Conservation (phyloP, 2,329 filamentous ascomycete species). For the Botryotinia calthae region DNA sequence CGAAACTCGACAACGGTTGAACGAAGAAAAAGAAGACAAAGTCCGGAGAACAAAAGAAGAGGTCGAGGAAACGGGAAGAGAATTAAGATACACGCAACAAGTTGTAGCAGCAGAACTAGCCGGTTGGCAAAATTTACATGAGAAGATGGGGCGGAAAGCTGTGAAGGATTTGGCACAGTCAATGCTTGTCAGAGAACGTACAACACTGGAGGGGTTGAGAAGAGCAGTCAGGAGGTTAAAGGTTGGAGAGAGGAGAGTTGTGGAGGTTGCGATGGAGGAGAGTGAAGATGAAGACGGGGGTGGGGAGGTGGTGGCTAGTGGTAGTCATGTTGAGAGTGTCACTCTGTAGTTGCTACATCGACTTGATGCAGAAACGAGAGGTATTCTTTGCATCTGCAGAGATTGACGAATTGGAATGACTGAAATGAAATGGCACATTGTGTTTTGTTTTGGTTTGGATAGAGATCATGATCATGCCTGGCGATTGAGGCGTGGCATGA, state of each 20-base stretch:
- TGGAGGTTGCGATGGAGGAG: background rate
- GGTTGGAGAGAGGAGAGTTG: slow-evolving; percentile 2
- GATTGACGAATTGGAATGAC: background rate
- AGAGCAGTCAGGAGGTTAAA: slow-evolving; percentile 62
- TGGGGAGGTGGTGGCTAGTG: slow-evolving; percentile 1
- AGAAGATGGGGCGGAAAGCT: slow-evolving; percentile 70
- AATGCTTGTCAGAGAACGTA: slow-evolving; percentile 77
- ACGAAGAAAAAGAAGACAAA: slow-evolving; percentile 81
- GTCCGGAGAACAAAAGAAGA: slow-evolving; percentile 69
- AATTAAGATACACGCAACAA: slow-evolving; percentile 88
- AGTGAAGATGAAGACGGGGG: background rate
- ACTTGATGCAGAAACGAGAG: background rate
- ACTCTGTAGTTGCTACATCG: slow-evolving; percentile 5
- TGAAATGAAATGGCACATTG: background rate
- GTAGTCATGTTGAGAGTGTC: slow-evolving; percentile 6
- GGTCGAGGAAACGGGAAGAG: slow-evolving; percentile 69
- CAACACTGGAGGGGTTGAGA: slow-evolving; percentile 75
- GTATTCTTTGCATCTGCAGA: background rate
- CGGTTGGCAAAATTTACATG: slow-evolving; percentile 89
- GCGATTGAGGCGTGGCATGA: background rate
- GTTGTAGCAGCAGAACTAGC: slow-evolving; percentile 89
- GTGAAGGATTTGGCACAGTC: slow-evolving; percentile 72
- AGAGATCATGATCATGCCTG: slow-evolving; percentile 1
- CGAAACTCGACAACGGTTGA: slow-evolving; percentile 77
- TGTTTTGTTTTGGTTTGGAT: slow-evolving; percentile 11